Conservation (phyloP, 1,284 basidiomycete genomes). For the Fomitopsis palustris region DNA sequence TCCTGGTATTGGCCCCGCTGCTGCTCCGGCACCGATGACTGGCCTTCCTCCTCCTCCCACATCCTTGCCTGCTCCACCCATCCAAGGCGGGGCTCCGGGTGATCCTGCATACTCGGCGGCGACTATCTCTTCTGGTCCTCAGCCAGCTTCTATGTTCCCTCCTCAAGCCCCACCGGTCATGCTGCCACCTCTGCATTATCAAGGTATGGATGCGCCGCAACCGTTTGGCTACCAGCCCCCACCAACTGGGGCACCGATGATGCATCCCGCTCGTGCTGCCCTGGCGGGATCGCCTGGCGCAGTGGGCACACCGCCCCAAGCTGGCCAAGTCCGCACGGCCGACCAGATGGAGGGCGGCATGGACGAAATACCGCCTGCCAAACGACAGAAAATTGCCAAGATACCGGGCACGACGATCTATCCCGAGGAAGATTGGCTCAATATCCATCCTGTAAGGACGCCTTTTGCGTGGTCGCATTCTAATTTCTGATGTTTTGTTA, state of each 20-base stretch:
- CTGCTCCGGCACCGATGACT: slow-evolving; percentile 59
- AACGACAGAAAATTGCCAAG: slow-evolving; percentile 80
- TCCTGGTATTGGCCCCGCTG: slow-evolving; percentile 78
- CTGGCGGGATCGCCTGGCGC: slow-evolving; percentile 30
- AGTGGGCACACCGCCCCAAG: slow-evolving; percentile 37
- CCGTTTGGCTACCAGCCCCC: slow-evolving; percentile 78
- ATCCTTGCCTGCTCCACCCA: slow-evolving; percentile 63
- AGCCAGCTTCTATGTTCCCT: slow-evolving; percentile 68
- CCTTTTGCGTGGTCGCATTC: not conserved
- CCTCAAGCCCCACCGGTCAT: slow-evolving; percentile 64
- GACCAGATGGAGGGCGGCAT: slow-evolving; percentile 76
- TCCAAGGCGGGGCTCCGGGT: slow-evolving; percentile 32
- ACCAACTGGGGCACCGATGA: slow-evolving; percentile 29
- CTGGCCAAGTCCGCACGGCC: slow-evolving; percentile 67
- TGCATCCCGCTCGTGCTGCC: slow-evolving; percentile 36
- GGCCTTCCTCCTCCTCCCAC: slow-evolving; percentile 60
- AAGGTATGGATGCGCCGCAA: slow-evolving; percentile 70
- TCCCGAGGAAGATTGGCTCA: slow-evolving; percentile 85
- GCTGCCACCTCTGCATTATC: slow-evolving; percentile 80
- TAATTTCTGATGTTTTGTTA: slow-evolving; percentile 5
- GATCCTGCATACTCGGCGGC: slow-evolving; percentile 64
- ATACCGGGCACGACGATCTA: slow-evolving; percentile 77
- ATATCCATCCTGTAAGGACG: slow-evolving; percentile 72
- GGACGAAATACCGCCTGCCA: slow-evolving; percentile 67
- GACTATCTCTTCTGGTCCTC: slow-evolving; percentile 76